A percentile compares a stretch with the other conserved stretches of the same genome.
These are phyloP conservation scores for Glarea lozoyensis DNA, from an alignment of 495 filamentous ascomycete species.

Conservation along the genomic window DNA sequence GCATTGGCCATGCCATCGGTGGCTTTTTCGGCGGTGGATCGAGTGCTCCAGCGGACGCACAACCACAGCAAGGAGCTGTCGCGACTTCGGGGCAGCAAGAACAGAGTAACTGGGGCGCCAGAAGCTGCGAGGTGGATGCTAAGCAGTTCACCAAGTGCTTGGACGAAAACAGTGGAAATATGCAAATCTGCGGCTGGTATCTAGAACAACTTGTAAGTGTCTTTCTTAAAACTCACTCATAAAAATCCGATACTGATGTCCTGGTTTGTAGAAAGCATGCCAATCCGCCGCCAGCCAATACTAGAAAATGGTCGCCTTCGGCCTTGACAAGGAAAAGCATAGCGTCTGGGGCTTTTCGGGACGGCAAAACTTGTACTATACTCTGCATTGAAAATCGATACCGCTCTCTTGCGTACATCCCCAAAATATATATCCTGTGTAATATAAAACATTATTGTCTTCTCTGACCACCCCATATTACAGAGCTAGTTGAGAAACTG, in stretches of 20 bases:
- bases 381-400: no score
- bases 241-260: not conserved
- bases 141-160: conserved; percentile 88
- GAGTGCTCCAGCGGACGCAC: conserved; percentile 46
- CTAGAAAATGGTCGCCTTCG: conserved; percentile 36
- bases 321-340: not conserved
- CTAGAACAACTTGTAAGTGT: conserved; percentile 70
- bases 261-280: conserved; percentile 68
- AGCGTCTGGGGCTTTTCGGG: conserved; percentile 7
- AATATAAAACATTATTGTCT: no score
- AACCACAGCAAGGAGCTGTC: conserved; percentile 27
- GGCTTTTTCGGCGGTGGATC: conserved; percentile 69
- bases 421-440: no score
- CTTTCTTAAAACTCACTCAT: not conserved
- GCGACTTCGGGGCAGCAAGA: conserved; percentile 31
- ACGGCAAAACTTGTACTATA: no score
- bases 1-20: conserved; percentile 90
- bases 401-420: no score
- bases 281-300: conserved; percentile 83
- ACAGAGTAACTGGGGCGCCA: conserved; percentile 24
- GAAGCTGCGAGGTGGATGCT: conserved; percentile 70
- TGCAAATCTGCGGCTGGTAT: conserved; percentile 97
- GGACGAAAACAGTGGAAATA: conserved; percentile 85
- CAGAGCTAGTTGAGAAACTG: no score
- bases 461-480: no score